These are phyloP conservation scores for Pythium phragmiticola DNA, from an alignment of 352 stramenopile genomes.

Conservation along the genomic window DNA sequence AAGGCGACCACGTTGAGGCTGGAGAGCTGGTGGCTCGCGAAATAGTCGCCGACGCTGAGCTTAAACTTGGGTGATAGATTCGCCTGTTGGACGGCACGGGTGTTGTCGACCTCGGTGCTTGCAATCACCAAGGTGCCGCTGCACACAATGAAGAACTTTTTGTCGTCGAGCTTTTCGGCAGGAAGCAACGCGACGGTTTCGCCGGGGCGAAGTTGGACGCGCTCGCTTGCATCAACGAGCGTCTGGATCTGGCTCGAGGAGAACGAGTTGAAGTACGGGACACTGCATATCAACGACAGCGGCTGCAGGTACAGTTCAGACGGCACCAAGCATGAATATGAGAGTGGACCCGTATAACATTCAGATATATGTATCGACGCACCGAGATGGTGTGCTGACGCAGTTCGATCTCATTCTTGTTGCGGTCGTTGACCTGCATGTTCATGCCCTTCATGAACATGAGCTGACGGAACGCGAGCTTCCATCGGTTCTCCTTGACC, in stretches of 20 bases:
- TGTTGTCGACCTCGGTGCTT: slow-evolving; percentile 33
- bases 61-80: slow-evolving; percentile 53
- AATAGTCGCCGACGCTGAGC: slow-evolving; percentile 73
- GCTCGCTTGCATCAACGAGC: slow-evolving; percentile 46
- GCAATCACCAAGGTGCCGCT: slow-evolving; percentile 54
- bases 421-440: slow-evolving; percentile 72
- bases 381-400: slow-evolving; percentile 79
- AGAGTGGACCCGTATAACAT: too few species aligned
- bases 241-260: slow-evolving; percentile 50
- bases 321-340: background rate
- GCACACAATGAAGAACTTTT: slow-evolving; percentile 63
- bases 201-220: slow-evolving; percentile 45
- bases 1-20: slow-evolving; percentile 67
- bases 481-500: slow-evolving; percentile 59
- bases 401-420: slow-evolving; percentile 78
- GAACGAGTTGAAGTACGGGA: slow-evolving; percentile 75
- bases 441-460: slow-evolving; percentile 87
- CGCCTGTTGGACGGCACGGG: slow-evolving; percentile 45
- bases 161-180: slow-evolving; percentile 25
- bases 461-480: slow-evolving; percentile 72
- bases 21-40: slow-evolving; percentile 37
- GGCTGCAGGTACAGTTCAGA: slow-evolving; percentile 29
- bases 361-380: background rate
- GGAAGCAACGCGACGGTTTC: slow-evolving; percentile 40
- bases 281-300: slow-evolving; percentile 68